Conservation (phyloP, 495 filamentous ascomycete genomes). For the Penicillium nucicola region DNA sequence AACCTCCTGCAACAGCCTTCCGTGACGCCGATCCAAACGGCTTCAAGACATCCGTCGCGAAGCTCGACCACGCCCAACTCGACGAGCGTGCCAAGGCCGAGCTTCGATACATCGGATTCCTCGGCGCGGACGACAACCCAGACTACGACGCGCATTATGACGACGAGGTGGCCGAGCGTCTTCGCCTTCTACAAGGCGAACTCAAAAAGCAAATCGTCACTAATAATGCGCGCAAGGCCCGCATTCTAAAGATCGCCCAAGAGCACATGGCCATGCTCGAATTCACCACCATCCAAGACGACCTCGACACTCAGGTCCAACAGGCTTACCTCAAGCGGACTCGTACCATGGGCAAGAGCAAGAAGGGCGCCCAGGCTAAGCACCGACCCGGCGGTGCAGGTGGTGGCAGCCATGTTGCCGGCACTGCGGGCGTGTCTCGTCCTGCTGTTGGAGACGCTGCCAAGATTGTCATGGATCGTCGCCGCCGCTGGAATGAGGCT, state of each 20-base stretch:
- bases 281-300: slow-evolving; percentile 93
- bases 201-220: slow-evolving; percentile 75
- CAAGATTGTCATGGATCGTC: slow-evolving; percentile 82
- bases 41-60: slow-evolving; percentile 56
- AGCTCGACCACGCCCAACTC: slow-evolving; percentile 77
- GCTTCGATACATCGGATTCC: slow-evolving; percentile 88
- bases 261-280: slow-evolving; percentile 94
- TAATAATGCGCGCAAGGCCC: slow-evolving; percentile 86
- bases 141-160: slow-evolving; percentile 89
- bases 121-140: slow-evolving; percentile 63
- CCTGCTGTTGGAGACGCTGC: slow-evolving; percentile 91
- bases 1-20: slow-evolving; percentile 73
- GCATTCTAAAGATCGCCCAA: slow-evolving; percentile 79
- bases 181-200: slow-evolving; percentile 78
- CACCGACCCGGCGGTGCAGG: slow-evolving; percentile 60
- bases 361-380: slow-evolving; percentile 73
- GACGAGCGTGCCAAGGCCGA: slow-evolving; percentile 90
- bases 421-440: slow-evolving; percentile 52
- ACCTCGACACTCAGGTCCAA: slow-evolving; percentile 93
- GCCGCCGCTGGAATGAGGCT: slow-evolving; percentile 79
- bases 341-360: slow-evolving; percentile 88
- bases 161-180: slow-evolving; percentile 87
- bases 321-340: slow-evolving; percentile 94
- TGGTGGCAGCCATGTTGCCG: slow-evolving; percentile 49
- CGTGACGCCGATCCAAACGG: slow-evolving; percentile 61